A percentile compares a stretch with the other conserved stretches of the same genome.
Evolutionary conservation across 1,284 basidiomycete genomes (phyloP).

Genomic region (Rhodotorula sp.): DNA sequence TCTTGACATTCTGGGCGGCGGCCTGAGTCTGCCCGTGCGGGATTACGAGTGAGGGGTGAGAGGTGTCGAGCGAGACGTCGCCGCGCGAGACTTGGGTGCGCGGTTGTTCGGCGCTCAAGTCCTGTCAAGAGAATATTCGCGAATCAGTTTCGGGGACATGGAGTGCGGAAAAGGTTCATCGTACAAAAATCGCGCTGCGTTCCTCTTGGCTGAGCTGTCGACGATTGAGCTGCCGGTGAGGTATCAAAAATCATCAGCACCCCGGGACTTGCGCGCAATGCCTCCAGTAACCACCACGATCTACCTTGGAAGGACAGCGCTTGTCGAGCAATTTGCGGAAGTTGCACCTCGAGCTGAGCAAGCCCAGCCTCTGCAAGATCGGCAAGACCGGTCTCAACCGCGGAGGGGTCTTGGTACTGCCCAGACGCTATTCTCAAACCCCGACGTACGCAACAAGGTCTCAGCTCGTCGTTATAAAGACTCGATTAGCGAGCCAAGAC

Average conservation of each 20-base stretch:
- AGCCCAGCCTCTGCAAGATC: constrained; percentile 63
- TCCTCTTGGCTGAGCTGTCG: constrained; percentile 7
- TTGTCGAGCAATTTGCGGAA: constrained; percentile 66
- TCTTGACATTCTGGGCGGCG: constrained; percentile 53
- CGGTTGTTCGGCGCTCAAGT: constrained; percentile 22
- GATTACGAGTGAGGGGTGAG: constrained; percentile 41
- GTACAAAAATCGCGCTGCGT: constrained; percentile 12
- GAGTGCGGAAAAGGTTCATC: not conserved
- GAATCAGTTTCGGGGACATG: not conserved
- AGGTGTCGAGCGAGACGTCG: constrained; percentile 38
- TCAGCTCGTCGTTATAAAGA: no score
- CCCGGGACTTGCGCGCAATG: no score
- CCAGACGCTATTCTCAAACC: constrained; percentile 18
- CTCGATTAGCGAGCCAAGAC: no score
- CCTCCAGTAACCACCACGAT: no score
- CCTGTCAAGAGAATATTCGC: constrained; percentile 8
- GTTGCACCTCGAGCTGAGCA: constrained; percentile 66
- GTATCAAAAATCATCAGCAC: fast-evolving
- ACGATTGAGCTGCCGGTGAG: constrained; percentile 1
- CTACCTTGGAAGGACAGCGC: constrained; percentile 71
- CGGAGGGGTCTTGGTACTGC: constrained; percentile 64
- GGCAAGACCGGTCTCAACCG: constrained; percentile 60
- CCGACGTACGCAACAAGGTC: fast-evolving
- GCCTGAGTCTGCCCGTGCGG: constrained; percentile 56
- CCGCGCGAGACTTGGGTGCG: constrained; percentile 16